Base-by-base conservation (phyloP, 1,139 yeast genomes). In the Blastobotrys buckinghamii region DNA sequence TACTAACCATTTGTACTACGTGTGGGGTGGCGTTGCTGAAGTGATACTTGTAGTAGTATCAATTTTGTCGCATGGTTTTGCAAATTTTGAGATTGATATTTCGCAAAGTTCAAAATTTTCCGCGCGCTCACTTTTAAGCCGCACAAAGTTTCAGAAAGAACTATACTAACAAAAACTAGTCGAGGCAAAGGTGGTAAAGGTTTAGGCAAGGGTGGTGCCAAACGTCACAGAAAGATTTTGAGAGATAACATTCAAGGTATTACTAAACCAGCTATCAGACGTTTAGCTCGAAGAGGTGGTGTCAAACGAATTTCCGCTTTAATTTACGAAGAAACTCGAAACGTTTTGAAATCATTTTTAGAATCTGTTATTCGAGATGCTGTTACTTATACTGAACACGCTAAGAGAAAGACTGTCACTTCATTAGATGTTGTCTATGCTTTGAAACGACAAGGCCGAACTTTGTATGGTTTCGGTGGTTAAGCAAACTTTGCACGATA, bases 281-380 rank as follows among this genome's bases (percentile, higher is more conserved):
- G 98, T 86, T 85, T 92, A 69, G 98, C 98, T 55, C 92, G 98
- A 84, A 89, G 98, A 86, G 98, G 98, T 78, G 98, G 98, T 88
- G 98, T 92, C 71, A 92, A 92, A 85, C 96, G 98, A 85, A 92
- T 92, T 68, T 92, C 98, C 60, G 97, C 96, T 71, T 80, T 90
- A 73, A 92, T 92, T 74, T 92, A 92, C 79, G 98, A 92, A 78
- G 97, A 92, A 80, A 96, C 94, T 68, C 89, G 98, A 79, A 90
- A 85, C 61, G 97, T 92, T 64, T 81, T 92, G 65, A 90, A 90
- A 79, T 79, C 95, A 54, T 92, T 92, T 85, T 82, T 94, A 71
- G 97, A 89, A 77, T 84, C 87, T 70, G 97, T 92, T 66, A 92
- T 92, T 76, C 88, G 97, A 79, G 98, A 92, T 68, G 97, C 98